Evolutionary conservation across 2,329 filamentous ascomycete genomes (phyloP).

Genomic region (Alternaria panax): DNA sequence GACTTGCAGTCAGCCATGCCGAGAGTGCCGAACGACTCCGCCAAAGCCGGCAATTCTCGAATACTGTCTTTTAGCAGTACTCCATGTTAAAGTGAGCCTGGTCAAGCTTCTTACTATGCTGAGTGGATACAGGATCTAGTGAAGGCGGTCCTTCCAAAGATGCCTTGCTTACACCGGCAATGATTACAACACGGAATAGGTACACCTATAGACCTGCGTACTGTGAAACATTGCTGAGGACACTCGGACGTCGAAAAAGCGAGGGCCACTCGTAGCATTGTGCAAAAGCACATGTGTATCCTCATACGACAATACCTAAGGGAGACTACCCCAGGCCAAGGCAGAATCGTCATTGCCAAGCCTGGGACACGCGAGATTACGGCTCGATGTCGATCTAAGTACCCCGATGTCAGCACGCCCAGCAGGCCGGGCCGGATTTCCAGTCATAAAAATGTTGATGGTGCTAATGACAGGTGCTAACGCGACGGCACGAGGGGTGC

Average conservation of each 20-base stretch:
- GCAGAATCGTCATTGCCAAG: slow-evolving; percentile 26
- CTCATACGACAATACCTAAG: neutral
- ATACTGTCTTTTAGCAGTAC: neutral
- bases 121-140: neutral
- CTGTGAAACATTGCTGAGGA: neutral
- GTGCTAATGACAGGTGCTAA: slow-evolving; percentile 3
- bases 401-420: slow-evolving; percentile 7
- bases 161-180: neutral
- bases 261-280: neutral
- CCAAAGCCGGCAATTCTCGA: neutral
- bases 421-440: slow-evolving; percentile 8
- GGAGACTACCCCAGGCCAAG: slow-evolving; percentile 15
- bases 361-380: slow-evolving; percentile 15
- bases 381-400: slow-evolving; percentile 12
- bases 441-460: neutral
- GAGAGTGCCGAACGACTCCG: neutral
- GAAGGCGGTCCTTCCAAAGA: neutral
- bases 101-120: neutral
- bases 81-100: neutral
- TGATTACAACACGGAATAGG: neutral
- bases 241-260: neutral
- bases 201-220: neutral
- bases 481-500: neutral
- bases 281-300: neutral
- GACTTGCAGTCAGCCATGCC: neutral